Evolutionary conservation across 1,139 yeast species (phyloP).

Genomic region (Nematodospora anomalae): DNA sequence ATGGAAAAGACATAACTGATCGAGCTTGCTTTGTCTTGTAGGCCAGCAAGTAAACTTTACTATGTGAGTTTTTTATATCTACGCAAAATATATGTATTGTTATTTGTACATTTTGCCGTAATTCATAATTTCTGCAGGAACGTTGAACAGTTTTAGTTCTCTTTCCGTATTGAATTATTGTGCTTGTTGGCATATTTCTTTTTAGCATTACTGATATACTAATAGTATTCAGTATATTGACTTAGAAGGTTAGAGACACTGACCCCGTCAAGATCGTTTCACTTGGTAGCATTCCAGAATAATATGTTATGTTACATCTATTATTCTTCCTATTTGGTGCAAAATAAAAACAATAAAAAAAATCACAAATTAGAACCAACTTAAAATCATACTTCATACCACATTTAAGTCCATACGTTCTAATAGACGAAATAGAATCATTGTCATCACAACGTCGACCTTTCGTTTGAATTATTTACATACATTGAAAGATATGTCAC

Average conservation of each 20-base stretch:
- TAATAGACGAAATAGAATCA: slow-evolving; percentile 1
- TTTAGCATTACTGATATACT: no score
- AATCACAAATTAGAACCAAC: background rate
- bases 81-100: no score
- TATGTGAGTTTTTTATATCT: no score
- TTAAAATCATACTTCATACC: background rate
- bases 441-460: background rate
- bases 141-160: no score
- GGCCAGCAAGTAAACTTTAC: slow-evolving; percentile 2
- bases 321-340: slow-evolving; percentile 18
- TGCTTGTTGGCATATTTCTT: no score
- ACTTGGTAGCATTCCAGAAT: slow-evolving; percentile 1
- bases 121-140: no score
- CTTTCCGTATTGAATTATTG: no score
- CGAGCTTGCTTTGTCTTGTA: slow-evolving; percentile 34
- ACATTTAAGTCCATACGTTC: no score
- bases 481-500: slow-evolving; percentile 15
- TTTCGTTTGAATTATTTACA: background rate
- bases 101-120: no score
- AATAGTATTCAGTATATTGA: no score
- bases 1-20: slow-evolving; percentile 69
- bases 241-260: no score
- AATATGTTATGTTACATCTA: slow-evolving; percentile 1
- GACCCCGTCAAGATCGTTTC: background rate
- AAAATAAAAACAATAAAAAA: slow-evolving; percentile 8